These are phyloP conservation scores for Ambispora gerdemannii DNA, from an alignment of 192 early-diverging fungal species.

Conservation along the genomic window DNA sequence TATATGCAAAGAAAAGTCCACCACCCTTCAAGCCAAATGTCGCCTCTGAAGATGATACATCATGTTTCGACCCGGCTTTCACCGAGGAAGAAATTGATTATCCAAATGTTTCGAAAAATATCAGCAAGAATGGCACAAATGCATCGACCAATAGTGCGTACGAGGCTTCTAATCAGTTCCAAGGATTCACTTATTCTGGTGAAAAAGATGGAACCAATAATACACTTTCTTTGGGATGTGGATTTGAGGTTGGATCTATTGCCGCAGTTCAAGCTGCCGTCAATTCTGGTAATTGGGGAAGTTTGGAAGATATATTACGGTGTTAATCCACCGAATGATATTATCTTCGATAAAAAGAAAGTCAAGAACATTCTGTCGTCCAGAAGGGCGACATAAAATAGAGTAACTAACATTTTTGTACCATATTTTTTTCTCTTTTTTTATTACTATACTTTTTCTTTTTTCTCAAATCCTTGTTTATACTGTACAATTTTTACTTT, in stretches of 20 bases:
- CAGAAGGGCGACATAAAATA: neutral
- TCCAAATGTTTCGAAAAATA: slow-evolving; percentile 16
- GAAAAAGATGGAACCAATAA: slow-evolving; percentile 4
- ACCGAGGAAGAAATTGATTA: slow-evolving; percentile 30
- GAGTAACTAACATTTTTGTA: slow-evolving; percentile 8
- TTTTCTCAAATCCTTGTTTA: slow-evolving; percentile 8
- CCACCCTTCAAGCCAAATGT: slow-evolving; percentile 55
- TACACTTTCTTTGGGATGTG: neutral
- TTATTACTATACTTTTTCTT: neutral
- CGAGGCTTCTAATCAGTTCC: neutral
- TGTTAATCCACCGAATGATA: neutral
- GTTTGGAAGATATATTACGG: neutral
- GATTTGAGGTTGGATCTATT: neutral
- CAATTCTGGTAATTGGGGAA: slow-evolving; percentile 12
- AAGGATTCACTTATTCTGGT: slow-evolving; percentile 29
- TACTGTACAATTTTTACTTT: slow-evolving; percentile 20
- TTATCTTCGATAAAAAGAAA: neutral
- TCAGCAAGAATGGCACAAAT: slow-evolving; percentile 28
- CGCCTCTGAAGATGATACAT: slow-evolving; percentile 28
- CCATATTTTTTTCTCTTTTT: slow-evolving; percentile 4
- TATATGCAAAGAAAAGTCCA: slow-evolving; percentile 58
- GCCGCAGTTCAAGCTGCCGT: neutral
- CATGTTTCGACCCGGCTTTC: slow-evolving; percentile 28
- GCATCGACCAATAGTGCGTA: slow-evolving; percentile 3
- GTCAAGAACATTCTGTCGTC: neutral